Percentiles rank a stretch among this genome's conserved stretches.
phyloP scores from a whole-genome alignment of 441 rosid species.

The Erodium trifolium region DNA sequence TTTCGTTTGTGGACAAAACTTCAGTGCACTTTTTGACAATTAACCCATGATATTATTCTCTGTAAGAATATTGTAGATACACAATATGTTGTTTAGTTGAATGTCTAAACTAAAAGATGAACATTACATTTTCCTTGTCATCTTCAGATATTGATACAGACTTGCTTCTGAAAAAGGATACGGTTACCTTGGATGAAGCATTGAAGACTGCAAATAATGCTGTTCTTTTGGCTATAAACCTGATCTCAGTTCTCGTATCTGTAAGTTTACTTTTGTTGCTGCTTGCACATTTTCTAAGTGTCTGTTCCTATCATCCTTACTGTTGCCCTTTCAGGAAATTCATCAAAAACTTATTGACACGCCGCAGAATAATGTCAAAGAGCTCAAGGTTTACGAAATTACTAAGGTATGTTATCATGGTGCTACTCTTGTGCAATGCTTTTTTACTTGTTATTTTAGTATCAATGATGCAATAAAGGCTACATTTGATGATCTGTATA shows the following conservation, averaged over 20 bases:
- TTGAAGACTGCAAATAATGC: slow-evolving; percentile 75
- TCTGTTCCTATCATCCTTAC: slow-evolving; percentile 15
- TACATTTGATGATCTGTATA: slow-evolving; percentile 9
- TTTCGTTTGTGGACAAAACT: too few relatives aligned
- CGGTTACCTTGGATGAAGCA: slow-evolving; percentile 87
- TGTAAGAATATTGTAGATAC: slow-evolving; percentile 1
- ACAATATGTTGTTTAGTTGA: slow-evolving; percentile 11
- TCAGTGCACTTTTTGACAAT: too few relatives aligned
- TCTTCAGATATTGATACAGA: slow-evolving; percentile 76
- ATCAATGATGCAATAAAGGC: not conserved
- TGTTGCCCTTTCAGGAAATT: slow-evolving; percentile 42
- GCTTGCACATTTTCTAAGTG: slow-evolving; percentile 18
- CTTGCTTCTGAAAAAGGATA: slow-evolving; percentile 63
- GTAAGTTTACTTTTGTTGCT: slow-evolving; percentile 36
- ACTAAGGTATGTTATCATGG: slow-evolving; percentile 36
- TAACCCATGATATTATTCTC: not conserved
- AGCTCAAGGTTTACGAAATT: slow-evolving; percentile 49
- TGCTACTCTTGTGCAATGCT: slow-evolving; percentile 2
- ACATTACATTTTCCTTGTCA: slow-evolving; percentile 9
- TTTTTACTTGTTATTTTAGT: slow-evolving; percentile 3
- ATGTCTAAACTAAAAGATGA: slow-evolving; percentile 21
- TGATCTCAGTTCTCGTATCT: slow-evolving; percentile 48
- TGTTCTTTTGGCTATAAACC: slow-evolving; percentile 63
- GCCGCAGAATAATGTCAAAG: slow-evolving; percentile 37
- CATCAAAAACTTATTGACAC: slow-evolving; percentile 42